Conservation (phyloP, 176 grass and related monocot species). For the Pharus latifolius region DNA sequence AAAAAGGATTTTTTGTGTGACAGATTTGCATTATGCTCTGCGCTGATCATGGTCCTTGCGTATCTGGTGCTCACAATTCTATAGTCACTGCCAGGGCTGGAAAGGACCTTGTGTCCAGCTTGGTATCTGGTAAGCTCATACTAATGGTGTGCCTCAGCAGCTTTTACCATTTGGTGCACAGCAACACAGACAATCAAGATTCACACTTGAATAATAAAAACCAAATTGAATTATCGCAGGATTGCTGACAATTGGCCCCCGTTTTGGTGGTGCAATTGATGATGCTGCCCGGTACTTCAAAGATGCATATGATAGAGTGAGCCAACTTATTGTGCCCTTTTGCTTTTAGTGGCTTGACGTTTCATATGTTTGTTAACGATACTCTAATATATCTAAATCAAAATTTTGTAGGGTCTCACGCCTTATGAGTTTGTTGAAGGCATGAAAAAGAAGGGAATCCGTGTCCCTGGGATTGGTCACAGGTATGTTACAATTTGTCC, state of each 20-base stretch:
- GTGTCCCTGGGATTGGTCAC: conserved; percentile 96
- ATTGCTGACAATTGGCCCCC: conserved; percentile 90
- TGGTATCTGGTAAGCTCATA: conserved; percentile 79
- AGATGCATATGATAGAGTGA: conserved; percentile 92
- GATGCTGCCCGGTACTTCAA: conserved; percentile 98
- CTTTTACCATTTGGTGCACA: background rate
- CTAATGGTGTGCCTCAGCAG: conserved; percentile 5
- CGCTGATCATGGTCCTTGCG: conserved; percentile 95
- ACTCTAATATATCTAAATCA: background rate
- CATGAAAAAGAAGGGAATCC: conserved; percentile 99
- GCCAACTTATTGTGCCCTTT: conserved; percentile 4
- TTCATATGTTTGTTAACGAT: background rate
- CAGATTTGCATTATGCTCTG: conserved; percentile 98
- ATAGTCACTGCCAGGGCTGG: conserved; percentile 94
- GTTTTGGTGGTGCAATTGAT: conserved; percentile 99
- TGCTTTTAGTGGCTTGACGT: background rate
- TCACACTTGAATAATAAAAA: background rate
- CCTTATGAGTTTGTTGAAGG: conserved; percentile 97
- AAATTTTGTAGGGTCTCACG: conserved; percentile 49
- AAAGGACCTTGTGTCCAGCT: conserved; percentile 94
- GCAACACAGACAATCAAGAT: background rate
- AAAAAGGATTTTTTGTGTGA: conserved; percentile 3
- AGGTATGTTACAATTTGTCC: conserved; percentile 32
- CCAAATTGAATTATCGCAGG: conserved; percentile 30
- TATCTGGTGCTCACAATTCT: conserved; percentile 97